phyloP scores from a whole-genome alignment of 225 moss, liverwort and hornwort genomes.

The Neckera pumila region DNA sequence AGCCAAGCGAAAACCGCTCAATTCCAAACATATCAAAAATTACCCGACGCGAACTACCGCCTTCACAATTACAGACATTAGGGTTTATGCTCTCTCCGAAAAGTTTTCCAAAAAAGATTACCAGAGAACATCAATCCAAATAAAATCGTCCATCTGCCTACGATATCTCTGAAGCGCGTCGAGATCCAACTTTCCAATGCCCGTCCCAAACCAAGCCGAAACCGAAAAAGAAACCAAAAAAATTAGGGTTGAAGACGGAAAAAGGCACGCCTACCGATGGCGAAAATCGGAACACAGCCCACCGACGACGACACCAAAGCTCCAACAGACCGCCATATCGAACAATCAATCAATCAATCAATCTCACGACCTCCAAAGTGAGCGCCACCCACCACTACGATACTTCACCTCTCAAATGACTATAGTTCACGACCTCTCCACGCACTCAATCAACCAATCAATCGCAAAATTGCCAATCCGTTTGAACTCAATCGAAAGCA shows the following conservation, averaged over 20 bases:
- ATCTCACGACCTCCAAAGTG: background rate
- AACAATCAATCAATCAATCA: background rate
- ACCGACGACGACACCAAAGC: background rate
- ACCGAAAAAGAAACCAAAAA: background rate
- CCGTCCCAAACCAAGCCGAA: background rate
- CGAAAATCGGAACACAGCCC: background rate
- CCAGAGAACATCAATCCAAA: background rate
- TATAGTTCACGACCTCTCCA: background rate
- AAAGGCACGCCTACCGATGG: background rate
- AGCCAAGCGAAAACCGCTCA: background rate
- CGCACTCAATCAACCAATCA: background rate
- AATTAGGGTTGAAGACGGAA: constrained; percentile 7
- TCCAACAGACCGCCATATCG: background rate
- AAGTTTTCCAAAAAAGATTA: background rate
- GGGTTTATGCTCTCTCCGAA: background rate
- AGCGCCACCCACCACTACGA: background rate
- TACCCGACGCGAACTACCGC: background rate
- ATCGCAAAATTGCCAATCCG: background rate
- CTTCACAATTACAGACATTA: background rate
- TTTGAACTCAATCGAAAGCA: background rate
- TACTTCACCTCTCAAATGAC: background rate
- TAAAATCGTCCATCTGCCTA: background rate
- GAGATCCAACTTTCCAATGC: background rate
- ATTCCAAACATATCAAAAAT: background rate
- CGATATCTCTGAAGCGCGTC: background rate